Evolutionary conservation across 1,139 yeast species (phyloP), one percentile per base, ranked within the genome.

Genomic region (Meyerozyma sp.): DNA sequence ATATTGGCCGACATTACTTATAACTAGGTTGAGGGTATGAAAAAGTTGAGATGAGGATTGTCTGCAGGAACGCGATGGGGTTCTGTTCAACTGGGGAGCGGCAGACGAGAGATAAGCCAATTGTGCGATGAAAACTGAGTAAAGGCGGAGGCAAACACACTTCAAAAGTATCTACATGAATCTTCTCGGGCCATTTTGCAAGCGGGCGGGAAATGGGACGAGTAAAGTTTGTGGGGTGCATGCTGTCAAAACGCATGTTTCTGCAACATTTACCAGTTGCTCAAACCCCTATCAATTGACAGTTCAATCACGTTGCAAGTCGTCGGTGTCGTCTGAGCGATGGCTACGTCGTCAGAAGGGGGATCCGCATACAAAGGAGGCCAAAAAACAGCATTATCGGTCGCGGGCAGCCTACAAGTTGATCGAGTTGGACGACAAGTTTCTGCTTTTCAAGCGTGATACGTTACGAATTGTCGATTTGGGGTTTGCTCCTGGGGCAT

Each of bases 361-460:
- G 20, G 97, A 90, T 60, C 68, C 57, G 37, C 88, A 72, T 60
- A 73, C 89, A 3, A 71, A 76, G 43, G 81, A 82, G 50, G 90
- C 96, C 5, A 81, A 78, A 55, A 66, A 68, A 9, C 73, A 76
- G 41, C 77, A 85, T 46, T 79, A 78, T 52, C 75, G 83, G 52
- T 89, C 97, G 2, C 66, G 98, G 41, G 98, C 98, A 0, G 98
- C 98, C 0, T 91, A 79, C 66, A 93, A 93, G 58, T 68, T 93
- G 36, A 60, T 81, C 18, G 89, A 84, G 58, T 71, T 93, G 29
- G 82, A 90, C 58, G 70, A 80, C 27, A 80, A 77, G 56, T 84
- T 73, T 62, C 65, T 69, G 26, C 49, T 93, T 3, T 82, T 93
- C 60, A 66, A 66, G 44, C 70, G 76, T 7, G 46, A 47, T 7